Evolutionary conservation across 352 stramenopile genomes (phyloP).

Genomic region (Pythium aristosporum): DNA sequence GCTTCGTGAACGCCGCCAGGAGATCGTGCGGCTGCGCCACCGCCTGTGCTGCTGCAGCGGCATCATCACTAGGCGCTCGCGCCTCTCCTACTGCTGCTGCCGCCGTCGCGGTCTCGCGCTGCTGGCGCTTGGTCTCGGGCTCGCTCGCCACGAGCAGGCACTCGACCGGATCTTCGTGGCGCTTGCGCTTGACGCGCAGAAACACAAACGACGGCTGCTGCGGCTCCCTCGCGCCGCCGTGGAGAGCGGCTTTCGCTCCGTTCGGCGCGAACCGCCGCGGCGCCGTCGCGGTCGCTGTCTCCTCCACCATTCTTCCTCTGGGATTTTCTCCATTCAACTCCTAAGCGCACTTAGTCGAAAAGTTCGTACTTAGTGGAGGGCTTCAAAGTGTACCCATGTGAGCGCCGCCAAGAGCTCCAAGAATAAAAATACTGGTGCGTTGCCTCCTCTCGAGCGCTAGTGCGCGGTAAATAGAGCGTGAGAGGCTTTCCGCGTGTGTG

Average conservation of each 20-base stretch:
- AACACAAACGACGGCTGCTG: constrained; percentile 52
- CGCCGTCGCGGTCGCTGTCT: constrained; percentile 4
- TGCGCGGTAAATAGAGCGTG: not conserved
- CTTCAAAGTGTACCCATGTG: constrained; percentile 7
- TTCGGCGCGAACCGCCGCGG: constrained; percentile 26
- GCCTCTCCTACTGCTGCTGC: not conserved
- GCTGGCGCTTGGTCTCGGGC: constrained; percentile 24
- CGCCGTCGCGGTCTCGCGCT: not conserved
- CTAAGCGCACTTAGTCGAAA: constrained; percentile 5
- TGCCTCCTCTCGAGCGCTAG: not conserved
- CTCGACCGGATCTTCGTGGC: constrained; percentile 76
- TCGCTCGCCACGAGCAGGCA: constrained; percentile 63
- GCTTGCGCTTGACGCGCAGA: constrained; percentile 80
- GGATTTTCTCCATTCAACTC: not conserved
- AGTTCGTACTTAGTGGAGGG: constrained; percentile 11
- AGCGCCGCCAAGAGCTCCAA: not conserved
- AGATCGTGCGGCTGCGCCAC: constrained; percentile 30
- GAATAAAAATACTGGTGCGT: not conserved
- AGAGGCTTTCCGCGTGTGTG: not conserved
- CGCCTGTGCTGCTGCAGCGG: constrained; percentile 6
- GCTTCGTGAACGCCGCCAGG: constrained; percentile 55
- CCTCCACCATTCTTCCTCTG: constrained; percentile 6
- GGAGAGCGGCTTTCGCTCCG: constrained; percentile 16
- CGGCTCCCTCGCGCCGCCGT: not conserved
- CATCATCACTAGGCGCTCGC: not conserved